Evolutionary conservation across 345 rosid genomes (phyloP).

Genomic region (Gynandropsis gynandra): DNA sequence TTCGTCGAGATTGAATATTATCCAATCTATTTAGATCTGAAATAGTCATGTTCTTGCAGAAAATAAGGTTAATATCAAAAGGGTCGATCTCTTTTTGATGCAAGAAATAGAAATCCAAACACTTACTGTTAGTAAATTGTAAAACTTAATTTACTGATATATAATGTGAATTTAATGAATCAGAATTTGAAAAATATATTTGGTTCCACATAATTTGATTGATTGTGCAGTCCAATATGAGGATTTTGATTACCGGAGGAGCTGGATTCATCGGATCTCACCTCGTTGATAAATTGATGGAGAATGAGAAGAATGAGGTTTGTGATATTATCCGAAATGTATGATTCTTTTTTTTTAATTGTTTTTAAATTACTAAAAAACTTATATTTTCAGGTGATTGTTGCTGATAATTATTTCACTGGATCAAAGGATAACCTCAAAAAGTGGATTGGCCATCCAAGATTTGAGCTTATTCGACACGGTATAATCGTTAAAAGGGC

Average conservation of each 20-base stretch:
- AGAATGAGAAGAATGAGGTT: constrained; percentile 87
- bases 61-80: too few species aligned
- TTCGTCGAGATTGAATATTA: not conserved
- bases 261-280: constrained; percentile 99
- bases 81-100: too few species aligned
- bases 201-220: not conserved
- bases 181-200: too few species aligned
- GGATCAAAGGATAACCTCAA: constrained; percentile 85
- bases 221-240: constrained; percentile 71
- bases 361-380: not conserved
- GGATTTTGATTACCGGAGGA: constrained; percentile 91
- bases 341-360: not conserved
- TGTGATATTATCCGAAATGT: not conserved
- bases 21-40: not conserved
- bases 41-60: too few species aligned
- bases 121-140: too few species aligned
- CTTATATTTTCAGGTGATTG: constrained; percentile 47
- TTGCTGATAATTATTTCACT: constrained; percentile 84
- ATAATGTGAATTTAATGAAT: constrained; percentile 12
- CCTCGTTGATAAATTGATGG: constrained; percentile 87
- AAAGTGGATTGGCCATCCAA: constrained; percentile 95
- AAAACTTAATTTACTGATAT: not conserved
- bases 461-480: constrained; percentile 94
- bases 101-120: too few species aligned
- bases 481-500: too few species aligned